Base-by-base conservation (phyloP, 73 alveolate species). In the Breviolum minutum region DNA sequence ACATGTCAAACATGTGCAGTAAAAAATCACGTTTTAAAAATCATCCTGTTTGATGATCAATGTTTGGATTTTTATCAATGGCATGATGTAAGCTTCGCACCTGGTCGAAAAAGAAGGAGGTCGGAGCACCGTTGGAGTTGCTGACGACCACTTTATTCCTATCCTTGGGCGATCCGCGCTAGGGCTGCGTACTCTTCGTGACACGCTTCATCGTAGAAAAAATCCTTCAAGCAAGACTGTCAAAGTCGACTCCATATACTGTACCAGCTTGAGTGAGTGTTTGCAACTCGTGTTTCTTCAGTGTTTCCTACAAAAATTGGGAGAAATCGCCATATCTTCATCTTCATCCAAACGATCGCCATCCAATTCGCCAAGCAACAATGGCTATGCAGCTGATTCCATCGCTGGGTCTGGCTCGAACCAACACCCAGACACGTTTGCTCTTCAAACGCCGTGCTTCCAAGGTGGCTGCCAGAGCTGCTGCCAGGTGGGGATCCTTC, bases 391-490 rank as follows among this genome's bases (percentile, higher is more conserved):
- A 91, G 63, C 97, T 91, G 89, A 91, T 91, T 24, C 54, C 79
- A 13, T 91, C 89, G 17, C 71, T 40, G 74, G 97, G 97, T 22
- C 97, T 89, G 16, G 97, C 87, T 60, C 97, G 86, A 66, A 91
- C 97, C 89, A 91, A 54, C 73, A 91, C 97, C 97, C 97, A 91
- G 12, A 91, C 97, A 19, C 97, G 97, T 66, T 91, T 91, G 97
- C 97, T 91, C 89, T 91, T 91, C 97, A 91, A 74, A 68, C 95
- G 95, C 29, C 81, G 80, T 24, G 95, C 81, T 68, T 88, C 95
- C 71, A 88, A 16, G 54, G 68, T 69, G 95, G 95, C 95, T 10
- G 85, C 95, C 95, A 88, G 63, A 17, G 95, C 86, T 16, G 95
- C 79, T 24, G 79, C 70, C 17, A 64, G 86, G 19, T n/a, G 60